Percentiles rank a stretch among this genome's conserved stretches.
Evolutionary conservation across 2,329 filamentous ascomycete genomes (phyloP).

Genomic region (Pseudomassariella vexata): DNA sequence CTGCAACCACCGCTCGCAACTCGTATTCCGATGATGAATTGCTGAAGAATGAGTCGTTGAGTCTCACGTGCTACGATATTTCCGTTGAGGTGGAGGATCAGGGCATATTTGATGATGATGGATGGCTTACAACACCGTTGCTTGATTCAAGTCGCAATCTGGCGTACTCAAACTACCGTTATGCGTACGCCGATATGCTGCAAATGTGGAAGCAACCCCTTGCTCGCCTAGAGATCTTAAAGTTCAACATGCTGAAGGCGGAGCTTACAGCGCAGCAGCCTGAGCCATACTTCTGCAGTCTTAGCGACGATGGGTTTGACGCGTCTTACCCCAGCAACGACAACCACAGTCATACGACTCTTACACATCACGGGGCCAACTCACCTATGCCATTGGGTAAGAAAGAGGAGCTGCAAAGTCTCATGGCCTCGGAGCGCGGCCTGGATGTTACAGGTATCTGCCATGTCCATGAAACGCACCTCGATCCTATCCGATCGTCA

Average conservation of each 20-base stretch:
- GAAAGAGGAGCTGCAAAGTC: conserved; percentile 43
- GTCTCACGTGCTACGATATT: conserved; percentile 45
- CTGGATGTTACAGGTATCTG: conserved; percentile 60
- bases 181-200: conserved; percentile 62
- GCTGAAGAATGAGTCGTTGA: conserved; percentile 37
- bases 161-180: conserved; percentile 55
- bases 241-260: conserved; percentile 59
- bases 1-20: conserved; percentile 40
- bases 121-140: conserved; percentile 55
- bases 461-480: conserved; percentile 54
- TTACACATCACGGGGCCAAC: conserved; percentile 31
- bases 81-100: conserved; percentile 54
- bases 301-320: conserved; percentile 25
- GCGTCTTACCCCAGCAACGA: conserved; percentile 29
- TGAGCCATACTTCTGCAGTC: conserved; percentile 16
- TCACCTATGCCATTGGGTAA: conserved; percentile 53
- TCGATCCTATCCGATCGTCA: conserved; percentile 52
- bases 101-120: conserved; percentile 63
- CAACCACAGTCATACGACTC: conserved; percentile 24
- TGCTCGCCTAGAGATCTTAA: conserved; percentile 60
- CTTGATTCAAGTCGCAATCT: conserved; percentile 44
- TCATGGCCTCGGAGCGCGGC: conserved; percentile 48
- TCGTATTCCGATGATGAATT: conserved; percentile 51
- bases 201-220: conserved; percentile 61
- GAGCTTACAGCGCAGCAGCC: conserved; percentile 25